Base-by-base conservation (phyloP, 1,284 basidiomycete genomes). In the Coriolopsis trogii region DNA sequence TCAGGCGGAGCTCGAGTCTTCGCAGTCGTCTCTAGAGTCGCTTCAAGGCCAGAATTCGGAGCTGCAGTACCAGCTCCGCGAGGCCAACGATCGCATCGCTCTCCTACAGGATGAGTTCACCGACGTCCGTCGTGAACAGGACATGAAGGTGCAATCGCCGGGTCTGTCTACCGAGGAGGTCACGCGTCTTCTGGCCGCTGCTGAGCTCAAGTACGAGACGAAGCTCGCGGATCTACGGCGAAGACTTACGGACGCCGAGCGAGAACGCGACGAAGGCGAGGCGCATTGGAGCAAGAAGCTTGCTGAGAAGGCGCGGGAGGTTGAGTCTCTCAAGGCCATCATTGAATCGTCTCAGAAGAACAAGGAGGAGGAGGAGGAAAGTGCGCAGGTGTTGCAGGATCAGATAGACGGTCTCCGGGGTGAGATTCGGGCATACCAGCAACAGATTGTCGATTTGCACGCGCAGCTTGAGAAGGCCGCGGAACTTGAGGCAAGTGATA, bases 1-100 rank as follows among this genome's bases (percentile, higher is more conserved):
- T 23, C 91, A 95, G 67, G 92, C 90, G 12, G 93, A 97, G 64
- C 70, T 90, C 13, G 95, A 98, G 70, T 87, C 89, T 0, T 83
- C 86, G 1, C 84, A 88, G 53, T 82, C 81, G 3, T 84, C 89
- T 53, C 75, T 87, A 1, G 91, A 93, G 61, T 80, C 79, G 0
- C 70, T 93, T 26, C 83, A 90, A 60, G 84, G 85, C 43, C 86
- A 89, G 62, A 87, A 85, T 37, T 85, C 85, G 8, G 95, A 98
- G 66, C 75, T 92, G 29, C 84, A 93, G 60, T 95, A 89, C 65
- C 92, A 95, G 65, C 72, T 95, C 2, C 84, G 87, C 24, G 93
- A 96, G 67, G 71, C 84, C 4, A 78, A 80, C 30, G 93, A 94
- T 43, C 85, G 87, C 12, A 70, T 85, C 31, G 73, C 79, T 8